Base-by-base conservation (phyloP, 768 basidiomycete species). In the Cyclocybe aegerita region DNA sequence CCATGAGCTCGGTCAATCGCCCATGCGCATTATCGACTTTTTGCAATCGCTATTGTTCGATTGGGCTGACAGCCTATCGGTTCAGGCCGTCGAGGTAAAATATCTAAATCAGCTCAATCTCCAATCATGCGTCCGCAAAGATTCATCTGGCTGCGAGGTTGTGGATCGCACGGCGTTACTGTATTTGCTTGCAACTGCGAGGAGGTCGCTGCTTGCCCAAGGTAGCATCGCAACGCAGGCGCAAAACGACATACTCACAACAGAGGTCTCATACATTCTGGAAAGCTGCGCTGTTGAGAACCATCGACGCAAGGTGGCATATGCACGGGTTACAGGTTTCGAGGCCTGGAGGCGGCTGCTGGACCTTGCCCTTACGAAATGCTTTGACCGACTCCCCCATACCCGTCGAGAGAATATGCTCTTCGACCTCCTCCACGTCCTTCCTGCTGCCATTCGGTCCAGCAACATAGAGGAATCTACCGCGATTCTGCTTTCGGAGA, bases 211-310 rank as follows among this genome's bases (percentile, higher is more conserved):
- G 3, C 84, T 91, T 50, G 66, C 76, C 0, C 86, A 88, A 62
- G 88, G 90, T 9, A 78, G 71, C 14, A 74, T 91, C 47, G 73
- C 85, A 3, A 84, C 82, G 2, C 63, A 77, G 8, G 73, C 78
- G 0, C 85, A 92, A 49, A 75, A 75, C 16, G 83, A 90, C 15
- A 83, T 85, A 48, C 73, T 93, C 29, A 75, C 75, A 39, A 67
- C 70, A 2, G 96, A 98, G 67, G 82, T 80, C 7, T 71, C 70
- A 0, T 93, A 92, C 56, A 79, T 98, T 39, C 60, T 97, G 54
- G 85, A 89, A 63, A 90, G 90, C 48, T 89, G 93, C 51, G 88
- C 84, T 0, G 77, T 88, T 47, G 93, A 94, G 66, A 98, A 98
- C 59, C 88, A 93, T 63, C 83, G 90, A 14, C 82, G 93, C 9